Evolutionary conservation across 2,329 filamentous ascomycete species (phyloP).

Genomic region (Scopulariopsis brevicaulis): DNA sequence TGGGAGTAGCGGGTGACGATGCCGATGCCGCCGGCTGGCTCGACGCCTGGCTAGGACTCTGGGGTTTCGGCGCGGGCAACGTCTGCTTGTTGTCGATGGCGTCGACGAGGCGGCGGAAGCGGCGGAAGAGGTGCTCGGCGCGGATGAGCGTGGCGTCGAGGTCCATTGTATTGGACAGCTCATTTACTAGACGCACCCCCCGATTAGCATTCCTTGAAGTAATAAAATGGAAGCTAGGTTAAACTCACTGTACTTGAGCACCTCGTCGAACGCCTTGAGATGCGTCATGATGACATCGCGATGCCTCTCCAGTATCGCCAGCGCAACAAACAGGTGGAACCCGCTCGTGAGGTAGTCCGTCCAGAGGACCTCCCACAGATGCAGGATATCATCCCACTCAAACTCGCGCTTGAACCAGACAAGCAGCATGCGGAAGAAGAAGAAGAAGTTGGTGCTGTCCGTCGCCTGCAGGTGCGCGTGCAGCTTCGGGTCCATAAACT

Average conservation of each 20-base stretch:
- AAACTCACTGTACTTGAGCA: constrained; percentile 80
- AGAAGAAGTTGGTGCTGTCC: constrained; percentile 98
- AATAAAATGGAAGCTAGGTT: background rate
- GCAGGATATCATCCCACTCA: constrained; percentile 72
- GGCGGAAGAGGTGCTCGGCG: constrained; percentile 78
- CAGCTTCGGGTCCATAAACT: constrained; percentile 91
- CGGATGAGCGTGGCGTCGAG: constrained; percentile 75
- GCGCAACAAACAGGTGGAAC: constrained; percentile 88
- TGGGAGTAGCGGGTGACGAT: constrained; percentile 9
- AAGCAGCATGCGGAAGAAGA: constrained; percentile 97
- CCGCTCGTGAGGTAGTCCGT: constrained; percentile 81
- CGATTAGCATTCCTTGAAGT: background rate
- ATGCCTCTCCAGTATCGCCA: constrained; percentile 93
- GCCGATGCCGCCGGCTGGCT: background rate
- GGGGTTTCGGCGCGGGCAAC: constrained; percentile 42
- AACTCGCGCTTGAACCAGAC: constrained; percentile 99
- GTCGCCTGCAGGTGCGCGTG: constrained; percentile 82
- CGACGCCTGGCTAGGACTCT: background rate
- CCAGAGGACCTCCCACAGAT: constrained; percentile 89
- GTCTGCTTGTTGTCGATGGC: constrained; percentile 85
- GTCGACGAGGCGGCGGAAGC: constrained; percentile 81
- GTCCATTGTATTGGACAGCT: constrained; percentile 87
- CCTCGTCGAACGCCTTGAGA: constrained; percentile 88
- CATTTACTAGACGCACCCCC: constrained; percentile 58
- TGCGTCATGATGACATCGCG: constrained; percentile 94